Evolutionary conservation across 2,329 filamentous ascomycete genomes (phyloP), one percentile per base, ranked within the genome.

Genomic region (Cyclaneusma minus): DNA sequence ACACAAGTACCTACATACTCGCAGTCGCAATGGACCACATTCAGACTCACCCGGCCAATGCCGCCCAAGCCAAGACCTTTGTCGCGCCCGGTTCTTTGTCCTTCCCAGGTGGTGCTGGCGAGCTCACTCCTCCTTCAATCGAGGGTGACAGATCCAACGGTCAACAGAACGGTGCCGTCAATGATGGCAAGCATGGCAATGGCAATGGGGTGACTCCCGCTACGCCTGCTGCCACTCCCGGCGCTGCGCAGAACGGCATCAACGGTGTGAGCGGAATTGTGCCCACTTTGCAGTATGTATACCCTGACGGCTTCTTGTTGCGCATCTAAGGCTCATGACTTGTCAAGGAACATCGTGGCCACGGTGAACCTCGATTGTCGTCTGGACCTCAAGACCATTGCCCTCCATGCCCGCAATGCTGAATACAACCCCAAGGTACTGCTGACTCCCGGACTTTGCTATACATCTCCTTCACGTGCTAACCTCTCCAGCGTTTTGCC

Each of bases 291-390:
- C 83, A 94, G 84, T 92, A 82, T 83, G 84, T 89, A 77, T 74
- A 48, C 51, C 54, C n/a, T n/a, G n/a, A n/a, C n/a, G n/a, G n/a
- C n/a, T 54, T 51, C 38, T 45, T 20, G 8, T 20, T 42, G 46
- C 50, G 48, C 49, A 20, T 20, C 7, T 11, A 11, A 20, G 18
- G n/a, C 18, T 20, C 11, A 20, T 11, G 42, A 41, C 45, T 43
- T 45, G 44, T 47, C 41, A 83, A 91, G 83, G 75, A 94, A 95
- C 63, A 93, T 95, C 60, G 87, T 95, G 56, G 87, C 89, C 42
- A 98, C 89, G 43, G 89, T 95, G 63, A 95, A 95, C 56, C 69
- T 95, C 49, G 83, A 91, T 64, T 94, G 87, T 60, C 85, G 87
- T 44, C 63, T 95, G 60, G 89, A 98, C 53, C 68, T 98, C 42